Evolutionary conservation across 2,329 filamentous ascomycete species (phyloP), one percentile per base, ranked within the genome.

Genomic region (Fusarium secorum): DNA sequence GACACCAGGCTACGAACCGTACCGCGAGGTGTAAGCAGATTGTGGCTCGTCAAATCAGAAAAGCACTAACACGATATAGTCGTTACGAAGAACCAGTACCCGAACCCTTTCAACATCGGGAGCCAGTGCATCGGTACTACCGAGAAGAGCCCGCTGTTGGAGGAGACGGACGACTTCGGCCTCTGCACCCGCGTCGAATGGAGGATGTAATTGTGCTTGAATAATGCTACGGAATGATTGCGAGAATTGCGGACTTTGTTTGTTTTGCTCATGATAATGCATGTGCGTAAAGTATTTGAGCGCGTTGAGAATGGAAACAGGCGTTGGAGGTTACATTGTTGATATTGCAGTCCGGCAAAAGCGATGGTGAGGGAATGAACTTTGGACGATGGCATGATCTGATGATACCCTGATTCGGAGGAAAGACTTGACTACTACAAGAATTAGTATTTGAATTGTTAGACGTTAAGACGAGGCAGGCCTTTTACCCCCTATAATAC

Each of bases 131-230:
- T 48, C 60, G 61, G 60, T 59, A 67, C 44, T 67, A 76, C 41
- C 44, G 49, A 22, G 64, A 70, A 41, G 61, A 69, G 24, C 70
- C 63, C 35, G 54, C 39, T 26, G 18, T 55, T 17, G 42, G 39
- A 41, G 67, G 67, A 49, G 66, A 73, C 14, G 55, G 57, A 38
- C 69, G 63, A 52, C 66, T 66, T 15, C 66, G 71, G 28, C 64
- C 66, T 35, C 46, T 75, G 15, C 74, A 73, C 54, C 67, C 70
- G 18, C 72, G 68, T 30, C 71, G 66, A 52, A 70, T 68, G 15
- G 78, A 77, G 33, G 68, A 79, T 39, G 72, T 79, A 41, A 78
- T 79, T 66, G 76, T 79, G 41, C 75, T 79, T 41, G 78, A 79
- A 44, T 79, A 57, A 78, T 39, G 33, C 60, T 56, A 32, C 35